phyloP scores from a whole-genome alignment of 1,284 basidiomycete genomes.

The Ustilago bromivora region DNA sequence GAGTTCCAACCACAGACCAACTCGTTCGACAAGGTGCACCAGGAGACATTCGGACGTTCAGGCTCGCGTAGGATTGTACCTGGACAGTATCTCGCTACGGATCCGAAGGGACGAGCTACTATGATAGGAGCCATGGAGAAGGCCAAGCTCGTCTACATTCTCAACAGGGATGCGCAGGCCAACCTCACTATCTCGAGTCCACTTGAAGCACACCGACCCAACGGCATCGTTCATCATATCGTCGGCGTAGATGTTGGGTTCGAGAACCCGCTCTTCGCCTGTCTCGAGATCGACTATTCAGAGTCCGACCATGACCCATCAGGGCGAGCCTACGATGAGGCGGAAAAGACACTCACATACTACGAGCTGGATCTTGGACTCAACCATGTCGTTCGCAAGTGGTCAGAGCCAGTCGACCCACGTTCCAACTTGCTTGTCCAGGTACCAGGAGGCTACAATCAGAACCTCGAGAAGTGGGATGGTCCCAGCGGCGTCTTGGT shows the following conservation, averaged over 20 bases:
- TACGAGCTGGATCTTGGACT: constrained; percentile 69
- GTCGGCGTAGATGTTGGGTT: constrained; percentile 68
- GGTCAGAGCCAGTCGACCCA: constrained; percentile 64
- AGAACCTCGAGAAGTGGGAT: constrained; percentile 66
- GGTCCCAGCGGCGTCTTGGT: constrained; percentile 68
- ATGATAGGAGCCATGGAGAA: constrained; percentile 69
- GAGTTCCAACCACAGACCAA: constrained; percentile 63
- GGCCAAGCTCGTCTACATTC: constrained; percentile 67
- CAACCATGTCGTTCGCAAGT: constrained; percentile 68
- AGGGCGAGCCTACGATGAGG: constrained; percentile 59
- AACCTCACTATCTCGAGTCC: constrained; percentile 69
- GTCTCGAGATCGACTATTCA: constrained; percentile 67
- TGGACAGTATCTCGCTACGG: constrained; percentile 68
- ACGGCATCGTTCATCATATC: constrained; percentile 65
- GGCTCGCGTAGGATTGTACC: constrained; percentile 67
- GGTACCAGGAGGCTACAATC: constrained; percentile 68
- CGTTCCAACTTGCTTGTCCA: constrained; percentile 63
- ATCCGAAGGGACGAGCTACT: constrained; percentile 67
- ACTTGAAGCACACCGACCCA: constrained; percentile 65
- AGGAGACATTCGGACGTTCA: constrained; percentile 67
- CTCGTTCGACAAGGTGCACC: constrained; percentile 62
- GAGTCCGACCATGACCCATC: constrained; percentile 67
- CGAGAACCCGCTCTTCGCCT: constrained; percentile 68
- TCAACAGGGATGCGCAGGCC: constrained; percentile 67
- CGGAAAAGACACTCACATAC: constrained; percentile 66